A percentile compares a stretch with the other conserved stretches of the same genome.
These are phyloP conservation scores for Talaromyces sp. DNA, from an alignment of 2,329 filamentous ascomycete species.

Conservation along the genomic window DNA sequence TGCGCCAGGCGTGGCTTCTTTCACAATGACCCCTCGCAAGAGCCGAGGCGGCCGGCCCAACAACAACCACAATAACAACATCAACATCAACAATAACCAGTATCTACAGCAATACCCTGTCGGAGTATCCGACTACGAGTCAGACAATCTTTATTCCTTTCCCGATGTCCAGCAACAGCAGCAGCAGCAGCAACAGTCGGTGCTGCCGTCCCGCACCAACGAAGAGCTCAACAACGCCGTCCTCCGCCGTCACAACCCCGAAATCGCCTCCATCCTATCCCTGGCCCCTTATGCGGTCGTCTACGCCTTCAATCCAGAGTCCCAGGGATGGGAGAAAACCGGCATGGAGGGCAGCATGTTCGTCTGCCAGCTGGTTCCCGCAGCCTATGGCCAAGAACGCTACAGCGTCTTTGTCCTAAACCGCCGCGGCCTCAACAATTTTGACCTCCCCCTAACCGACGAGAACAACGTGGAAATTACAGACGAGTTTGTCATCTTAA, in stretches of 20 bases:
- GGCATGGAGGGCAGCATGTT: slow-evolving; percentile 86
- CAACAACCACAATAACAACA: slow-evolving; percentile 18
- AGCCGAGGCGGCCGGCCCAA: slow-evolving; percentile 23
- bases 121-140: slow-evolving; percentile 57
- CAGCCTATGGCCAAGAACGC: slow-evolving; percentile 41
- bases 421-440: slow-evolving; percentile 64
- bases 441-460: slow-evolving; percentile 57
- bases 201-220: slow-evolving; percentile 59
- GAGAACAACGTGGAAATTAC: slow-evolving; percentile 60
- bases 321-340: slow-evolving; percentile 74
- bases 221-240: slow-evolving; percentile 84
- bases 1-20: neutral
- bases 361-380: slow-evolving; percentile 61
- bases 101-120: slow-evolving; percentile 6
- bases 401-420: slow-evolving; percentile 66
- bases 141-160: slow-evolving; percentile 50
- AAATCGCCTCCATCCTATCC: slow-evolving; percentile 66
- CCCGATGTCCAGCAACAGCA: slow-evolving; percentile 26
- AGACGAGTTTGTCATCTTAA: slow-evolving; percentile 58
- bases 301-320: slow-evolving; percentile 67
- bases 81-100: slow-evolving; percentile 10
- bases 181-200: slow-evolving; percentile 19
- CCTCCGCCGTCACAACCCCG: slow-evolving; percentile 72
- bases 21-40: slow-evolving; percentile 28
- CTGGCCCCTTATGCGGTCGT: slow-evolving; percentile 82